A percentile compares a stretch with the other conserved stretches of the same genome.
phyloP scores from a whole-genome alignment of 352 stramenopile species.

The Aphanomyces stellatus region DNA sequence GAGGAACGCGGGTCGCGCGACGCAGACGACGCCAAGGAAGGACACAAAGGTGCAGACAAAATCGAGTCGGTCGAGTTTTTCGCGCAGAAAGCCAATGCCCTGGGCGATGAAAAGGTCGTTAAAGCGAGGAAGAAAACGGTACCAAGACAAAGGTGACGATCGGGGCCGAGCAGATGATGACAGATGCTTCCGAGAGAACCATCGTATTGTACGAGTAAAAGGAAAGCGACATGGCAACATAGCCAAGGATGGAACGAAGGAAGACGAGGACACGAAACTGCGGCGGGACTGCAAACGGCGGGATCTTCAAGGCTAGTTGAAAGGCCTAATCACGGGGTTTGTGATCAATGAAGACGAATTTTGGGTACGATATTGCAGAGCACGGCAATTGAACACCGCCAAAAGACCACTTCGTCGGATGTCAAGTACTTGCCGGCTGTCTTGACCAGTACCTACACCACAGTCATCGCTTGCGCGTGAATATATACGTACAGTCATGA shows the following conservation, averaged over 20 bases:
- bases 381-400: slow-evolving; percentile 38
- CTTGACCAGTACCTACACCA: slow-evolving; percentile 50
- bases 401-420: slow-evolving; percentile 46
- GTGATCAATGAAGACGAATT: background rate
- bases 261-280: slow-evolving; percentile 34
- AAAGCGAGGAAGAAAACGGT: background rate
- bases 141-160: slow-evolving; percentile 64
- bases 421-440: slow-evolving; percentile 35
- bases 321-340: background rate
- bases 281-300: background rate
- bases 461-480: too few species aligned
- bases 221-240: slow-evolving; percentile 41
- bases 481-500: slow-evolving; percentile 8
- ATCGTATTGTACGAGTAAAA: slow-evolving; percentile 69
- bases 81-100: slow-evolving; percentile 35
- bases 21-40: slow-evolving; percentile 45
- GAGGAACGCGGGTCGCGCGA: slow-evolving; percentile 40
- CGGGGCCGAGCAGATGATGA: slow-evolving; percentile 53
- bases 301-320: slow-evolving; percentile 1
- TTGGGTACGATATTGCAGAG: slow-evolving; percentile 30
- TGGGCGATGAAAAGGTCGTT: slow-evolving; percentile 8
- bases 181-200: slow-evolving; percentile 56
- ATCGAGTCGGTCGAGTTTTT: slow-evolving; percentile 40
- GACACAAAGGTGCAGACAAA: slow-evolving; percentile 36
- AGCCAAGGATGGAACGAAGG: slow-evolving; percentile 43